Base-by-base conservation (phyloP, 2,329 filamentous ascomycete genomes). In the Trichoderma sp. region DNA sequence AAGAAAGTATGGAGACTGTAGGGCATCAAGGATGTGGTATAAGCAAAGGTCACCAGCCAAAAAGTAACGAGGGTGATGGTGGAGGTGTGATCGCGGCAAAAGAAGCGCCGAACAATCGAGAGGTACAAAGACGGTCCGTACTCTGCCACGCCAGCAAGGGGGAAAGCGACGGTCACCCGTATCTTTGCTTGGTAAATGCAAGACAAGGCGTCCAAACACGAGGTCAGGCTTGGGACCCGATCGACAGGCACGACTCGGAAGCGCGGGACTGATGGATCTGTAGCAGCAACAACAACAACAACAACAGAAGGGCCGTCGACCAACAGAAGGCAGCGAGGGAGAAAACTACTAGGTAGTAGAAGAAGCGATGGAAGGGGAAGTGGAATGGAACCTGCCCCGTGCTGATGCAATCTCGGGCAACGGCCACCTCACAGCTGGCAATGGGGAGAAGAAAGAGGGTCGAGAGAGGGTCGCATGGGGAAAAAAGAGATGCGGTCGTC, bases 381-480 rank as follows among this genome's bases (percentile, higher is more conserved):
- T 72, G 71, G 64, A 72, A 72, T 72, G 71, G 64, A 72, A 72
- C 71, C 66, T 72, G 67, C 71, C 67, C 71, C 67, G 71, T 70
- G 66, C 50, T 69, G 58, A 65, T 65, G 71, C 70, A 72, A 72
- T 72, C 70, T 69, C 70, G 65, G 57, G 65, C 68, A 15, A 63
- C 68, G 59, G 58, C 65, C 58, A 72, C 70, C 70, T 67, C 63
- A 71, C 69, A 71, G 64, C 63, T 57, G 65, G 70, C 36, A 50
- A 62, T 59, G 57, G 66, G 57, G 57, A 32, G 28, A 53, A 36
- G 36, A 62, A 53, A 62, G 55, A 70, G 66, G 57, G 57, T 50
- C 55, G 55, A 61, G 53, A 57, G 69, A 66, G 39, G 67, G 67
- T 68, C 66, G 66, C 58, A 68, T 68, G 66, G 66, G 66, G 66